phyloP scores from a whole-genome alignment of 108 stramenopile genomes.

The Epithemia pelagica region DNA sequence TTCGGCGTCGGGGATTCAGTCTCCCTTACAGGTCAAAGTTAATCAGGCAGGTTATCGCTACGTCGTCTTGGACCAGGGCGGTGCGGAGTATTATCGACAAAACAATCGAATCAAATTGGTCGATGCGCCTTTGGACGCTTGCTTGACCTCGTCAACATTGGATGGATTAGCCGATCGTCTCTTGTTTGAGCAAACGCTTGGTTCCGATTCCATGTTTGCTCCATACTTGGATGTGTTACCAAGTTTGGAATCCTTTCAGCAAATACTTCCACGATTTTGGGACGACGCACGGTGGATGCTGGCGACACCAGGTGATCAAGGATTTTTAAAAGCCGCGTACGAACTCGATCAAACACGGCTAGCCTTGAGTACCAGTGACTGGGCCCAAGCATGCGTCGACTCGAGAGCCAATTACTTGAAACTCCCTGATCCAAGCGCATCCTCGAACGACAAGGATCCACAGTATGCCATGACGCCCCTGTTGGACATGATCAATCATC shows the following conservation, averaged over 20 bases:
- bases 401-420: constrained; percentile 61
- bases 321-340: constrained; percentile 38
- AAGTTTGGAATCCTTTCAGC: constrained; percentile 29
- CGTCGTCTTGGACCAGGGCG: constrained; percentile 21
- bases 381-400: constrained; percentile 74
- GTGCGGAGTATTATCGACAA: constrained; percentile 14
- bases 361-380: constrained; percentile 30
- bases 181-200: constrained; percentile 41
- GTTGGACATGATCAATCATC: constrained; percentile 77
- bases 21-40: constrained; percentile 39
- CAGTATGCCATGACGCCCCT: constrained; percentile 63
- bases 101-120: constrained; percentile 25
- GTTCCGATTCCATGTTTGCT: constrained; percentile 42
- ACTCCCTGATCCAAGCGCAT: neutral
- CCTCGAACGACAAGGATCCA: constrained; percentile 31
- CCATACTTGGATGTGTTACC: constrained; percentile 49
- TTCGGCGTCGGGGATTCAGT: constrained; percentile 43
- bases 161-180: constrained; percentile 53
- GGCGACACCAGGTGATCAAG: constrained; percentile 43
- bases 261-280: constrained; percentile 70
- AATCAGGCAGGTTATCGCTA: constrained; percentile 34
- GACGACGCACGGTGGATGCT: constrained; percentile 34
- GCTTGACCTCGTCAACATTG: constrained; percentile 44
- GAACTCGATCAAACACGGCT: constrained; percentile 25
- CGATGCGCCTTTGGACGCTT: constrained; percentile 46